These are phyloP conservation scores for Backusella tuberculispora DNA, from an alignment of 192 early-diverging fungal species.

Conservation along the genomic window DNA sequence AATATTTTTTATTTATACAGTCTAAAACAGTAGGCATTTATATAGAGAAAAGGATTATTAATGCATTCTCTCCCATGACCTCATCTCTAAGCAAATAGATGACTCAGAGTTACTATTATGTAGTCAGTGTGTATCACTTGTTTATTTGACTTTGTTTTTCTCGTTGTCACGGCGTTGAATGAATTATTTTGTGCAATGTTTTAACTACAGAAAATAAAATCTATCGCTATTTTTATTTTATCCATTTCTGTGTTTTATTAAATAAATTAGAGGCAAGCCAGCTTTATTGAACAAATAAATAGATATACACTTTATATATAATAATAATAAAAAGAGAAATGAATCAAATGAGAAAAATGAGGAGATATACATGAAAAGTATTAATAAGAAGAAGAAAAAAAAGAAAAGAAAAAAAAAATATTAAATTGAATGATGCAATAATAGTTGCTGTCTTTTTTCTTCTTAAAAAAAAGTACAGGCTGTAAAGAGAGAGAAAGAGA, in stretches of 20 bases:
- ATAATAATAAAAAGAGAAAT: neutral
- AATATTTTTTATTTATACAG: no score
- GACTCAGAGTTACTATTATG: no score
- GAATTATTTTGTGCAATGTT: no score
- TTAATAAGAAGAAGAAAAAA: neutral
- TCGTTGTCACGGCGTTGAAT: no score
- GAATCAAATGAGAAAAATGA: neutral
- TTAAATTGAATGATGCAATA: neutral
- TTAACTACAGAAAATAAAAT: no score
- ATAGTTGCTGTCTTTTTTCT: neutral
- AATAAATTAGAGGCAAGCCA: neutral
- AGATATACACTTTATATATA: neutral
- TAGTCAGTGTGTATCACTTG: no score
- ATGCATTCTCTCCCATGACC: no score
- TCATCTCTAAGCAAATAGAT: no score
- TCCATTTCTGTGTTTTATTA: neutral
- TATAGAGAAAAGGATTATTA: no score
- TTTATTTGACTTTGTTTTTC: no score
- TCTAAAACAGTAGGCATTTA: no score
- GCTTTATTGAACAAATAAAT: constrained; percentile 3
- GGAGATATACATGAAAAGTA: neutral
- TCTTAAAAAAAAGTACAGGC: neutral
- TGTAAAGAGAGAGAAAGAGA: neutral
- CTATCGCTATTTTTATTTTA: neutral
- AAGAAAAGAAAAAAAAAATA: neutral